These are phyloP conservation scores for Penicillium mononematosum DNA, from an alignment of 495 filamentous ascomycete genomes.

Conservation along the genomic window DNA sequence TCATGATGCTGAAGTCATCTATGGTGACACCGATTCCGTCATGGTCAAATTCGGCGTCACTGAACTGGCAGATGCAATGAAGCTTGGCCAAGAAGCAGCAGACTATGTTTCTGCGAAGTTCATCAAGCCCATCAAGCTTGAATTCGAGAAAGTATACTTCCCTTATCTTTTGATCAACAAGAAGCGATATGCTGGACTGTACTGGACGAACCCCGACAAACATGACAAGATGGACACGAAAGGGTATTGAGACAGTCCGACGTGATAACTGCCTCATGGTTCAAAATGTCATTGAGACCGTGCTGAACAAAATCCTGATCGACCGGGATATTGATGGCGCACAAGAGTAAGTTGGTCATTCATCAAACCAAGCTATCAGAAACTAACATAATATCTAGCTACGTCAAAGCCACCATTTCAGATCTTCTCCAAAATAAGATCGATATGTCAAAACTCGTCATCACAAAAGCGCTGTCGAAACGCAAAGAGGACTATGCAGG, in stretches of 20 bases:
- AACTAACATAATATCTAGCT: constrained; percentile 53
- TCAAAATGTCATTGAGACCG: constrained; percentile 96
- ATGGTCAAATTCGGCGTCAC: constrained; percentile 98
- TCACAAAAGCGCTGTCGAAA: constrained; percentile 95
- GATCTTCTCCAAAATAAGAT: constrained; percentile 96
- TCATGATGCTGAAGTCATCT: constrained; percentile 94
- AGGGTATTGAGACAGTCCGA: constrained; percentile 97
- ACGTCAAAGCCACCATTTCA: constrained; percentile 93
- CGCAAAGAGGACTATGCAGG: constrained; percentile 61
- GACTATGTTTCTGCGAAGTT: constrained; percentile 87
- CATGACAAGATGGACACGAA: constrained; percentile 99
- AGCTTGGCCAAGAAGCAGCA: constrained; percentile 87
- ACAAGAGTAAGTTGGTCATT: constrained; percentile 69
- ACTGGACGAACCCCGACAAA: constrained; percentile 93
- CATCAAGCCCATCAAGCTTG: constrained; percentile 92
- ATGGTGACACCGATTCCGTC: constrained; percentile 98
- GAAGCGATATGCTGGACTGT: constrained; percentile 96
- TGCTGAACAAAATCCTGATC: constrained; percentile 91
- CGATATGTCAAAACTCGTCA: constrained; percentile 98
- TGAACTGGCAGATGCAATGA: constrained; percentile 85
- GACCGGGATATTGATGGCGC: constrained; percentile 85
- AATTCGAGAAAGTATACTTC: constrained; percentile 99
- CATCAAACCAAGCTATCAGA: neutral
- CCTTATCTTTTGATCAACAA: constrained; percentile 99
- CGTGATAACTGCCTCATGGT: constrained; percentile 95